A percentile compares a stretch with the other conserved stretches of the same genome.
These are phyloP conservation scores for Salix purpurea DNA, from an alignment of 345 rosid species.

Conservation along the genomic window DNA sequence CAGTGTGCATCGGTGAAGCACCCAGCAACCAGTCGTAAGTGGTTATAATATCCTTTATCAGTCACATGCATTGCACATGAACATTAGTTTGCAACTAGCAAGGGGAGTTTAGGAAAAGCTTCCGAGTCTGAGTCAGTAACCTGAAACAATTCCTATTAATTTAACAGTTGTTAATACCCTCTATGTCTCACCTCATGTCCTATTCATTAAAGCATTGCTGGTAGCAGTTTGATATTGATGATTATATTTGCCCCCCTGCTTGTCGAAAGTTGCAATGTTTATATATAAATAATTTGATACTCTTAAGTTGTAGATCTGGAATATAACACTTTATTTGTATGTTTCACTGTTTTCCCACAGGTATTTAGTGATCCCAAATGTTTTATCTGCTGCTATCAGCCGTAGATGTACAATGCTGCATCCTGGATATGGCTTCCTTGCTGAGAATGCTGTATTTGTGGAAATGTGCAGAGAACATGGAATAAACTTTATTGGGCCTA, in stretches of 20 bases:
- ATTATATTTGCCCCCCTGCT: too few relatives aligned
- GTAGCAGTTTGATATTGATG: too few relatives aligned
- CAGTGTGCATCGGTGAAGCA: constrained; percentile 98
- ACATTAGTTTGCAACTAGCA: not conserved
- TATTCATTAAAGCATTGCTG: not conserved
- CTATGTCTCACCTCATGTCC: not conserved
- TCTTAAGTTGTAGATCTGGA: not conserved
- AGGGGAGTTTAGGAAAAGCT: not conserved
- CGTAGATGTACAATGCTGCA: constrained; percentile 91
- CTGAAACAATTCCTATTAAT: not conserved
- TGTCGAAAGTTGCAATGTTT: too few relatives aligned
- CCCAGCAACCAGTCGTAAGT: constrained; percentile 97
- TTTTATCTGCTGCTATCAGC: constrained; percentile 88
- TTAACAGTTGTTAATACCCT: not conserved
- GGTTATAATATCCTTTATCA: not conserved
- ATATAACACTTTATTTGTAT: not conserved
- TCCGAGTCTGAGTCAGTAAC: not conserved
- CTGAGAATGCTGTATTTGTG: constrained; percentile 92
- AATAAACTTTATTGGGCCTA: constrained; percentile 95
- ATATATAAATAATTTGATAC: not conserved
- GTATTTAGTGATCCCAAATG: constrained; percentile 83
- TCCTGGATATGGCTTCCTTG: constrained; percentile 98
- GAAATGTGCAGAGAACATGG: constrained; percentile 96
- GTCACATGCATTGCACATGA: not conserved
- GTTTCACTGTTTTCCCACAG: constrained; percentile 32